Conservation (phyloP, 2,329 filamentous ascomycete genomes). For the Talaromyces islandicus region DNA sequence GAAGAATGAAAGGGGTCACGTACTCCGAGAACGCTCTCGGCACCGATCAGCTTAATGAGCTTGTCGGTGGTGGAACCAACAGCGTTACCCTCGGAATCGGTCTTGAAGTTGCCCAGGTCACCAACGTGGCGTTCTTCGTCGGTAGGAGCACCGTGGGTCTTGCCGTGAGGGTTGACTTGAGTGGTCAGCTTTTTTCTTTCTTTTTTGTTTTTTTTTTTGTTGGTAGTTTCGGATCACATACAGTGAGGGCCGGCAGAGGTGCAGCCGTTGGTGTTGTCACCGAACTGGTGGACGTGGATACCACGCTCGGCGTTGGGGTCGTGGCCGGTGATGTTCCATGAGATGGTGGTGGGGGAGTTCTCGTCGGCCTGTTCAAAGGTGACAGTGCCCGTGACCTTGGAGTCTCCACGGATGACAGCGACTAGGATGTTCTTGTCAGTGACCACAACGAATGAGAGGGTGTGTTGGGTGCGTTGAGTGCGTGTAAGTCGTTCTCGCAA, state of each 20-base stretch:
- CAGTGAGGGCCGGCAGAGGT: conserved; percentile 97
- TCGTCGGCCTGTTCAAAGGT: conserved; percentile 90
- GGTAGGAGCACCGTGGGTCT: conserved; percentile 81
- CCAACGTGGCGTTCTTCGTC: conserved; percentile 90
- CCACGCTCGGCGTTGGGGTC: conserved; percentile 94
- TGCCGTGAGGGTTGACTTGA: conserved; percentile 88
- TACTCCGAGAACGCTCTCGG: conserved; percentile 91
- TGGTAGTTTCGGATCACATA: too few species aligned
- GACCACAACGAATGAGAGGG: not conserved
- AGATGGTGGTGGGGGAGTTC: conserved; percentile 73
- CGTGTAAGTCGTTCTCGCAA: conserved; percentile 20
- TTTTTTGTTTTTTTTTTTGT: too few species aligned
- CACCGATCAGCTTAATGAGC: conserved; percentile 90
- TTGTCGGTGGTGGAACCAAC: conserved; percentile 75
- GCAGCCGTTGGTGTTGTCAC: conserved; percentile 99
- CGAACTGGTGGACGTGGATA: conserved; percentile 98
- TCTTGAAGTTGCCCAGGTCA: conserved; percentile 96
- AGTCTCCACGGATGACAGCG: conserved; percentile 95
- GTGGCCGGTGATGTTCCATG: conserved; percentile 88
- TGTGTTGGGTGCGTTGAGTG: not conserved
- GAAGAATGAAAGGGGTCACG: conserved; percentile 21
- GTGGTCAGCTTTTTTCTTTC: conserved; percentile 2
- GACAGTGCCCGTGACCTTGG: conserved; percentile 88
- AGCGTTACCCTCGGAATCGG: conserved; percentile 85
- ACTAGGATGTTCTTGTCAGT: conserved; percentile 52